A percentile compares a stretch with the other conserved stretches of the same genome.
These are phyloP conservation scores for Avicennia marina DNA, from an alignment of 257 asterid genomes.

Conservation along the genomic window DNA sequence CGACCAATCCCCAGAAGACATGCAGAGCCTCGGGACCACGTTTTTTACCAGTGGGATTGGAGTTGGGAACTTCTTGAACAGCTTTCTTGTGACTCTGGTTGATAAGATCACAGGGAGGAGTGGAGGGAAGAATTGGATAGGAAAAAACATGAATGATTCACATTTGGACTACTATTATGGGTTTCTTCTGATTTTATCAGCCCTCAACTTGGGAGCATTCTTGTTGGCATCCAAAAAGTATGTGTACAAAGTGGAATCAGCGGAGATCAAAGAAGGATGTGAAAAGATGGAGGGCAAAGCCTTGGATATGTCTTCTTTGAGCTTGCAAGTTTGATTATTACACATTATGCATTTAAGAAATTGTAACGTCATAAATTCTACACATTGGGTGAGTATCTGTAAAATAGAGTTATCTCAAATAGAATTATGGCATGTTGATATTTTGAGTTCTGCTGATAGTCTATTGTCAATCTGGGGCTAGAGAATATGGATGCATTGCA, in stretches of 20 bases:
- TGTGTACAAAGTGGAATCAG: slow-evolving; percentile 57
- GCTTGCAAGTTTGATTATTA: slow-evolving; percentile 40
- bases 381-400: too few species aligned
- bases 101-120: slow-evolving; percentile 51
- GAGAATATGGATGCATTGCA: too few species aligned
- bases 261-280: slow-evolving; percentile 31
- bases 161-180: slow-evolving; percentile 74
- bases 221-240: slow-evolving; percentile 55
- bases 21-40: slow-evolving; percentile 84
- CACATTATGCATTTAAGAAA: too few species aligned
- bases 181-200: slow-evolving; percentile 48
- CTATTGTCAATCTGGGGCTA: too few species aligned
- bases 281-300: slow-evolving; percentile 37
- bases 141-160: slow-evolving; percentile 67
- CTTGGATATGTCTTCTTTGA: slow-evolving; percentile 28
- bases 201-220: slow-evolving; percentile 40
- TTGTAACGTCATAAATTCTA: too few species aligned
- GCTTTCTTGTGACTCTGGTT: slow-evolving; percentile 70
- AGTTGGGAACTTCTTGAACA: slow-evolving; percentile 76
- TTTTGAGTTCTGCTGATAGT: too few species aligned
- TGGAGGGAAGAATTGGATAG: slow-evolving; percentile 78
- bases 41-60: slow-evolving; percentile 88
- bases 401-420: too few species aligned
- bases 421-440: too few species aligned
- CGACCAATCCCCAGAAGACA: slow-evolving; percentile 81